These are phyloP conservation scores for Aspergillus unguis DNA, from an alignment of 2,329 filamentous ascomycete species.

Conservation along the genomic window DNA sequence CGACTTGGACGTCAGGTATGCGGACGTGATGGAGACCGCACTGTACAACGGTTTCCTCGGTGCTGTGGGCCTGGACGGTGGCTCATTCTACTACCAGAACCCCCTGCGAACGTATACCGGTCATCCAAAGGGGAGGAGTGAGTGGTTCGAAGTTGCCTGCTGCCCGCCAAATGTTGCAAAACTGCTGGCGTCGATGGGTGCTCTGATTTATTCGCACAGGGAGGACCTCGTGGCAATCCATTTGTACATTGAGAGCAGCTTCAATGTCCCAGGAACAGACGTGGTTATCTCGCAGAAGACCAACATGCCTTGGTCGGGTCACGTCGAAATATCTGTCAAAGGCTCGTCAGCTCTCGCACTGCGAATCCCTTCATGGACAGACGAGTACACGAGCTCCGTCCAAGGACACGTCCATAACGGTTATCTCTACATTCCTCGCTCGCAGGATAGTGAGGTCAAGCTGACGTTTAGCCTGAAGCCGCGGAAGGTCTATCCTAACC, in stretches of 20 bases:
- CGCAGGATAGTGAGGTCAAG: neutral
- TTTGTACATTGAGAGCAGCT: slow-evolving; percentile 26
- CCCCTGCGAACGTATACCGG: slow-evolving; percentile 55
- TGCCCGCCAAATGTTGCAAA: slow-evolving; percentile 60
- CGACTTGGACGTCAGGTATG: slow-evolving; percentile 52
- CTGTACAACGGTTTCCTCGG: slow-evolving; percentile 61
- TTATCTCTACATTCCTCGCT: slow-evolving; percentile 49
- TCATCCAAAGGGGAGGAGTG: slow-evolving; percentile 49
- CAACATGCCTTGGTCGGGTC: slow-evolving; percentile 58
- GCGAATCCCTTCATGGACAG: slow-evolving; percentile 53
- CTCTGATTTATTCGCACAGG: slow-evolving; percentile 16
- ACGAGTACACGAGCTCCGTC: slow-evolving; percentile 3
- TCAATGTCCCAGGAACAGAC: slow-evolving; percentile 24
- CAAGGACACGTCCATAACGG: slow-evolving; percentile 41
- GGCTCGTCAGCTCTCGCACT: slow-evolving; percentile 32
- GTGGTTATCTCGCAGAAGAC: slow-evolving; percentile 50
- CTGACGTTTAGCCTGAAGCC: slow-evolving; percentile 1
- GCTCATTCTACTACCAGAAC: slow-evolving; percentile 60
- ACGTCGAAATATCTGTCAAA: slow-evolving; percentile 47
- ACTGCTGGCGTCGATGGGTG: slow-evolving; percentile 46
- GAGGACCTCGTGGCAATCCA: slow-evolving; percentile 5
- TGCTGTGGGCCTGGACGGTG: slow-evolving; percentile 55
- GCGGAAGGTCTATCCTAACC: slow-evolving; percentile 11
- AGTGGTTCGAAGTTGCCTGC: slow-evolving; percentile 60
- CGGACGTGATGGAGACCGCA: slow-evolving; percentile 59